Evolutionary conservation across 495 filamentous ascomycete species (phyloP).

Genomic region (Terfezia boudieri): DNA sequence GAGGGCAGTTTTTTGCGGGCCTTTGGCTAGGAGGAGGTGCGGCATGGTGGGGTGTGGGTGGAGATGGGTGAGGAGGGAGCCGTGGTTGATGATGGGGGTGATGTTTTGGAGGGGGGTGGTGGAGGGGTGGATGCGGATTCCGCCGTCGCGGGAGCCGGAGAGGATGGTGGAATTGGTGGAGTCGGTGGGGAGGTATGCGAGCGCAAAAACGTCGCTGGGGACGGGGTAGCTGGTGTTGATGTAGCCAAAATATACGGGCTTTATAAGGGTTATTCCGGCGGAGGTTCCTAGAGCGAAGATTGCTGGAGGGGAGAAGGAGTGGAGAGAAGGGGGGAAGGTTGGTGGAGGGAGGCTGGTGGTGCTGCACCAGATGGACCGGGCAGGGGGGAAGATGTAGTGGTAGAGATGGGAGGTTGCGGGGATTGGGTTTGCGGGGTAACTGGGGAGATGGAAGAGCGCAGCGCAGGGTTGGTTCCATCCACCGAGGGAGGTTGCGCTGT

Average conservation of each 20-base stretch:
- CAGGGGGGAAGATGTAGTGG: conserved; percentile 2
- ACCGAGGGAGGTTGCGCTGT: conserved; percentile 13
- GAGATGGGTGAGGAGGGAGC: conserved; percentile 5
- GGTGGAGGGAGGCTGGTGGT: not conserved
- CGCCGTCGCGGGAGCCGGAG: conserved; percentile 13
- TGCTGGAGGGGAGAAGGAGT: conserved; percentile 5
- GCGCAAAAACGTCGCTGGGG: conserved; percentile 14
- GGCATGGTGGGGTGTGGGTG: conserved; percentile 1
- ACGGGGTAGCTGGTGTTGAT: conserved; percentile 4
- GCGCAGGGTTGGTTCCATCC: not conserved
- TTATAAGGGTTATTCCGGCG: not conserved
- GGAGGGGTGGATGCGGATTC: conserved; percentile 6
- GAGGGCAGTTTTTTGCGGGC: conserved; percentile 8
- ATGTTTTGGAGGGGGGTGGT: not conserved
- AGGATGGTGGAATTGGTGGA: conserved; percentile 3
- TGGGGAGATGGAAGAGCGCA: not conserved
- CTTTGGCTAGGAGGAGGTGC: conserved; percentile 9
- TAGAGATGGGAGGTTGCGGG: conserved; percentile 1
- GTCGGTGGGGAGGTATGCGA: conserved; percentile 3
- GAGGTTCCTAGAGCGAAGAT: conserved; percentile 4
- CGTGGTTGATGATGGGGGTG: conserved; percentile 5
- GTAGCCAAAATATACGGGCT: not conserved
- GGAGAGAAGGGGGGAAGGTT: conserved; percentile 2
- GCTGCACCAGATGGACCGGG: conserved; percentile 10
- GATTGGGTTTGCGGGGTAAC: not conserved